Base-by-base conservation (phyloP, 495 filamentous ascomycete genomes). In the Neurospora sp. region DNA sequence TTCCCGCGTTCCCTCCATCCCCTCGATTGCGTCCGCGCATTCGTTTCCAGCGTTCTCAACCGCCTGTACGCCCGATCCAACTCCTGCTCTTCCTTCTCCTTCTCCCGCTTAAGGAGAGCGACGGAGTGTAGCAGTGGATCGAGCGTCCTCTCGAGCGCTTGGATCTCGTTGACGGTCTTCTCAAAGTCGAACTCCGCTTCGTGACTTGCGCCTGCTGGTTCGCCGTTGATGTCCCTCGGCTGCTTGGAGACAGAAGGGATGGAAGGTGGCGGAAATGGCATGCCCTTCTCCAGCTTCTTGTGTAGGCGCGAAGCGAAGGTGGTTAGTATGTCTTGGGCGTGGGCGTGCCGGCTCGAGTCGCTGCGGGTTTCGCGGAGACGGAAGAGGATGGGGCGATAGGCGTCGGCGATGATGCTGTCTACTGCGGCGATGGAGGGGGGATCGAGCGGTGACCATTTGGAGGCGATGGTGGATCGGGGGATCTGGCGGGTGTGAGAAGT, bases 171-270 rank as follows among this genome's bases (percentile, higher is more conserved):
- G 35, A 85, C 74, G 9, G 79, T 79, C 42, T 75, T 76, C 74
- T 86, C 85, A 72, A 83, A 86, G 65, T 86, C 82, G 18, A 86
- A 74, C 68, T 86, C 84, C 8, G 77, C 76, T 41, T 80, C 83
- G 45, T 81, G 81, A 3, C 73, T 70, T 14, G 42, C 45, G 7
- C 44, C 59, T 22, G 20, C 59, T 8, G 59, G 20, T 71, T 68
- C 47, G 20, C 44, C 73, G 7, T 44, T 70, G 18, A 40, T 10
- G 14, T 69, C 40, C 10, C 61, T 20, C 45, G 59, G 35, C 75
- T 45, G 16, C 20, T 16, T 69, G 14, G 47, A 8, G 68, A 18
- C 8, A 2, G 70, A 39, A 1, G 69, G 47, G 7, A 71, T 37
- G 4, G 71, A 78, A 69, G 70, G 77, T 0, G 82, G 83, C 1